Evolutionary conservation across 2,329 filamentous ascomycete genomes (phyloP).

Genomic region (Xylaria multiplex): DNA sequence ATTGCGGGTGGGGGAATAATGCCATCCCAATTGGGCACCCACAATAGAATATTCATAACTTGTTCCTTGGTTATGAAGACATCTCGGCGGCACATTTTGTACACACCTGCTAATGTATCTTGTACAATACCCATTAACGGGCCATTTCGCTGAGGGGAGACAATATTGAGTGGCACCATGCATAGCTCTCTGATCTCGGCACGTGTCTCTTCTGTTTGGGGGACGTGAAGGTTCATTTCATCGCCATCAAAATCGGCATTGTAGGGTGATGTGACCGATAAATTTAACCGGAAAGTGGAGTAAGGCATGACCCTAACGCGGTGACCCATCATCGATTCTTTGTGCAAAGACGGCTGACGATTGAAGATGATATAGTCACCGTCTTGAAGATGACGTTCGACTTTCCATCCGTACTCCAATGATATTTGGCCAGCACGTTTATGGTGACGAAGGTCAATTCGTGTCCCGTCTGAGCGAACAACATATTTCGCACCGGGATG

Average conservation of each 20-base stretch:
- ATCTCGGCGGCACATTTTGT: conserved; percentile 95
- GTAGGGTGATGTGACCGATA: conserved; percentile 98
- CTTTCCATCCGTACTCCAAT: conserved; percentile 97
- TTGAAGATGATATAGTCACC: conserved; percentile 99
- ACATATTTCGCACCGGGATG: conserved; percentile 98
- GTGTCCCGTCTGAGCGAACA: conserved; percentile 89
- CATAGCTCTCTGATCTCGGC: conserved; percentile 94
- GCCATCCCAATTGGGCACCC: conserved; percentile 98
- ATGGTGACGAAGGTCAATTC: conserved; percentile 94
- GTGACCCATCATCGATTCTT: conserved; percentile 99
- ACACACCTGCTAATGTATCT: conserved; percentile 93
- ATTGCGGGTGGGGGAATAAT: conserved; percentile 94
- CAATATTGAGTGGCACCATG: conserved; percentile 98
- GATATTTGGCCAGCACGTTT: conserved; percentile 86
- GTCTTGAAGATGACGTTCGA: conserved; percentile 94
- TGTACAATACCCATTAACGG: conserved; percentile 99
- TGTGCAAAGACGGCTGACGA: conserved; percentile 97
- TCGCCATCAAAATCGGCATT: conserved; percentile 99
- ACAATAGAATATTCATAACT: conserved; percentile 96
- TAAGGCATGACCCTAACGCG: conserved; percentile 98
- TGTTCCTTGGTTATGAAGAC: conserved; percentile 89
- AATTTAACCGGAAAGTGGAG: conserved; percentile 96
- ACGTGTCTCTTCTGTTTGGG: conserved; percentile 95
- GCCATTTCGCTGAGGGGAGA: conserved; percentile 95
- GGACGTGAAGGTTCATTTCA: conserved; percentile 99